Evolutionary conservation across 805 yeast species (phyloP), one percentile per base, ranked within the genome.

Genomic region (Komagataella pseudopastoris): DNA sequence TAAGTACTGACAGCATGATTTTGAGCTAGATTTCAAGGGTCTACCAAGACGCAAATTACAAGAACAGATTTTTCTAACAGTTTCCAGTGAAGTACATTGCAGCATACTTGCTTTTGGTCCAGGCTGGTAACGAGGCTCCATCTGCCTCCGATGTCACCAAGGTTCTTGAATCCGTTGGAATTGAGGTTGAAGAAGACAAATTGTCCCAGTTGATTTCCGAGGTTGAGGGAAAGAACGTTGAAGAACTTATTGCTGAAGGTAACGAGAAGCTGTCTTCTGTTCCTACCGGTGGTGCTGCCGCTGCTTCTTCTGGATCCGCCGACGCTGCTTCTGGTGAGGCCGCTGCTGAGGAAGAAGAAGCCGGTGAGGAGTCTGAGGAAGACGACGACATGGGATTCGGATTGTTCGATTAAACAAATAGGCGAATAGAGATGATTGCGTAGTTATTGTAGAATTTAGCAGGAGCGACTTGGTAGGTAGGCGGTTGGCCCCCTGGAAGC

Each of bases 101-200:
- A 76, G 91, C 95, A 76, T 86, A 86, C 80, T 83, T 86, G 75
- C 81, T 86, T 76, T 83, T 86, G 72, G 84, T 75, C 68, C 86
- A 85, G 75, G 88, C 90, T 74, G 93, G 91, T 75, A 84, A 82
- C 77, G 71, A 85, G 67, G 59, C 86, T 64, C 93, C 95, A 76
- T 78, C 96, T 63, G 95, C 96, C 65, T 82, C 85, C 69, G 91
- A 88, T 74, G 80, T 93, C 80, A 77, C 87, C 75, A 67, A 84
- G 63, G 85, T 93, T 67, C 83, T 93, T 71, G 85, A 87, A 71
- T 77, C 98, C 54, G 98, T 91, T 67, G 97, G 97, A 74, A 83
- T 88, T 64, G 95, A 85, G 68, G 87, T 80, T 66, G 93, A 85
- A 64, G 83, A 81, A 64, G 76, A 86, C 68, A 84, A 84, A 75